phyloP scores from a whole-genome alignment of 129 eudicot genomes.

The sunflower (Helianthus annuus) region DNA sequence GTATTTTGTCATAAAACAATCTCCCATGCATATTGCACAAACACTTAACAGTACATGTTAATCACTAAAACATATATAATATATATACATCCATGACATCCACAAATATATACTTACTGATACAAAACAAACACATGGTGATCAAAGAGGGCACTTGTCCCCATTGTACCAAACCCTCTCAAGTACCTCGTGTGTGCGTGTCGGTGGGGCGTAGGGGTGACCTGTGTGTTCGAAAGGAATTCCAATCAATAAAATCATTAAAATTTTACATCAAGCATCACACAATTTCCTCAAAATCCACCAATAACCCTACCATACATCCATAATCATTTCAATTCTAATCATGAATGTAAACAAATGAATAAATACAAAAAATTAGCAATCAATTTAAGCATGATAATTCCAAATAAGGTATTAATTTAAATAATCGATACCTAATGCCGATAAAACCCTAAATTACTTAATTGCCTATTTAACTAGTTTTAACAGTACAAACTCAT shows the following conservation, averaged over 20 bases:
- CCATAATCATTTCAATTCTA: constrained; percentile 15
- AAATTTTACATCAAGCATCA: not conserved
- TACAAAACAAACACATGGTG: not conserved
- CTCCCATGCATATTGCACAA: not conserved
- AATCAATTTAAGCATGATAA: not conserved
- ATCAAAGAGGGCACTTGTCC: constrained; percentile 23
- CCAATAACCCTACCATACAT: constrained; percentile 8
- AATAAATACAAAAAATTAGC: not conserved
- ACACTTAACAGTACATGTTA: not conserved
- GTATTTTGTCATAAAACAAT: not conserved
- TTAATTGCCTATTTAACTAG: no score
- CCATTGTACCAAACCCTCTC: constrained; percentile 19
- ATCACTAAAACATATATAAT: not conserved
- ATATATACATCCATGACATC: not conserved
- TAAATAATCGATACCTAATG: constrained; percentile 17
- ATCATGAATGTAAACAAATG: not conserved
- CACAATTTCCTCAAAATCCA: constrained; percentile 4
- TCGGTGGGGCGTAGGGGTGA: constrained; percentile 6
- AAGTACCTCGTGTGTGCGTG: constrained; percentile 10
- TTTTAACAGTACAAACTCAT: constrained; percentile 7
- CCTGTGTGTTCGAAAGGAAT: constrained; percentile 10
- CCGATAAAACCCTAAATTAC: constrained; percentile 7
- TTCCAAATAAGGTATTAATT: constrained; percentile 8
- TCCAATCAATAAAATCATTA: not conserved
- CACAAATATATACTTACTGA: constrained; percentile 1